These are phyloP conservation scores for Apostasia shenzhenica DNA, from an alignment of 106 monocot species.

Conservation along the genomic window DNA sequence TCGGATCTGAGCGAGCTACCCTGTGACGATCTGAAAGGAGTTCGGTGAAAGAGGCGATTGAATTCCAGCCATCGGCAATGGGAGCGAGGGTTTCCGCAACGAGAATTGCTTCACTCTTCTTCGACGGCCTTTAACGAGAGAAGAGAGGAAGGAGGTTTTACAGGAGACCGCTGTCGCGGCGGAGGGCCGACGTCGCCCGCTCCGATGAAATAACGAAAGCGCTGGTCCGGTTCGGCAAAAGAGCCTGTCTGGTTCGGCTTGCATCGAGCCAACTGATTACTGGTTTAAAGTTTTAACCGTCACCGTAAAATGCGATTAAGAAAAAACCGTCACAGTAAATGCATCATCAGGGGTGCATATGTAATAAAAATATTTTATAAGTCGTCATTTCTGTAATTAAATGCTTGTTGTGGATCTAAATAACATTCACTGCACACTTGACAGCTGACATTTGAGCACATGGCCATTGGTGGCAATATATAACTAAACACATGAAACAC, in stretches of 20 bases:
- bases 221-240: no score
- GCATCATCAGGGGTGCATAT: not conserved
- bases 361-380: not conserved
- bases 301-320: not conserved
- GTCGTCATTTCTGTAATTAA: no score
- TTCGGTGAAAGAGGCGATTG: slow-evolving; percentile 4
- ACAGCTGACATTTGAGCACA: no score
- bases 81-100: slow-evolving; percentile 3
- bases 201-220: not conserved
- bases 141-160: not conserved
- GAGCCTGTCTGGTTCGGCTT: no score
- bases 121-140: not conserved
- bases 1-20: not conserved
- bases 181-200: not conserved
- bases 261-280: not conserved
- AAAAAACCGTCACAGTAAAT: no score
- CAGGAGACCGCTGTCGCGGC: slow-evolving; percentile 1
- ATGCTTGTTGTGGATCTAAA: no score
- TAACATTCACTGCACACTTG: no score
- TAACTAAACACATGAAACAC: no score
- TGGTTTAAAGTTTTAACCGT: slow-evolving; percentile 12
- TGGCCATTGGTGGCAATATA: no score
- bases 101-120: slow-evolving; percentile 10
- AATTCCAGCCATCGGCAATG: not conserved
- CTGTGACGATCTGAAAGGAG: not conserved